Base-by-base conservation (phyloP, 2,329 filamentous ascomycete genomes). In the Orbilia oligospora region DNA sequence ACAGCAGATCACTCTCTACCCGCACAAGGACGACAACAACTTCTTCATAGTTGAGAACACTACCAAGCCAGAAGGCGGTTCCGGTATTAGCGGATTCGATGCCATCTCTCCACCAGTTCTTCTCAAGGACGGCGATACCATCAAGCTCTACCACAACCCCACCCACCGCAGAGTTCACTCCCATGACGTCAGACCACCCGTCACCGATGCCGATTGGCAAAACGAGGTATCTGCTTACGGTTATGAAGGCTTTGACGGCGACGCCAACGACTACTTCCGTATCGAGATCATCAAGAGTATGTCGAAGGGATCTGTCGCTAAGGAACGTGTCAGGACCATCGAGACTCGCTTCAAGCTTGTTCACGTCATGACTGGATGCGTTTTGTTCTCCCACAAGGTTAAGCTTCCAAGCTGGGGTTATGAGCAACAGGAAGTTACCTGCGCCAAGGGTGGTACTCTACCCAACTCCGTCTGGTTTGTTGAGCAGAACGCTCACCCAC, bases 21-120 rank as follows among this genome's bases (percentile, higher is more conserved):
- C 96, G 6, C 96, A 99, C 88, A 98, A 98, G 88, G 96, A 99
- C 83, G 93, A 97, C 84, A 99, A 99, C 88, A 99, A 99, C 84
- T 82, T 97, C 71, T 99, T 93, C 90, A 86, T 97, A 41, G 84
- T 98, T 72, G 96, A 99, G 87, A 99, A 99, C 85, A 93, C 97
- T 86, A 99, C 96, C 8, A 93, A 97, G 83, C 96, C 96, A 10
- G 80, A 80, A 41, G 80, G 75, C 12, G 81, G 81, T 30, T 66
- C 65, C 38, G 81, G 81, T 18, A 58, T 82, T 49, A 78, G 76
- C 36, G 81, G 81, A 20, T 82, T 81, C 56, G 81, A 82, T 67
- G 75, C 77, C n/a, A 81, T 93, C 16, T 86, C 87, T 22, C 91
- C 93, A 73, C 87, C 83, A 80, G 88, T 85, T 63, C 92, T 89